Evolutionary conservation across 257 asterid species (phyloP).

Genomic region (Solanum piurae): DNA sequence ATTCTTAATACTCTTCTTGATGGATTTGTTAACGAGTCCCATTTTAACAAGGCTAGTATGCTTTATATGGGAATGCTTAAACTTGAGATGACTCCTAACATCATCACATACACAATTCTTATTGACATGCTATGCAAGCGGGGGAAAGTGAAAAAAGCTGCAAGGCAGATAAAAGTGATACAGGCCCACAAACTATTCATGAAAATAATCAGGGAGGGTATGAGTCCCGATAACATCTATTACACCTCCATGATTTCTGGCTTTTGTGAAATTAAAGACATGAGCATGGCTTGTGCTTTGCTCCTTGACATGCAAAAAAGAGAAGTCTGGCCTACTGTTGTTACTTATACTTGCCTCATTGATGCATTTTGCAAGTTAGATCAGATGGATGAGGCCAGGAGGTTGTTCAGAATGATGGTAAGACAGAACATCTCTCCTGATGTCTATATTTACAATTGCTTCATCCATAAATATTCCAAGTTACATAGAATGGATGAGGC

Average conservation of each 20-base stretch:
- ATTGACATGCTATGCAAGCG: constrained; percentile 21
- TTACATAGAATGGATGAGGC: constrained; percentile 27
- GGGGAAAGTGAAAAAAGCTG: constrained; percentile 26
- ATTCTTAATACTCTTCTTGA: constrained; percentile 35
- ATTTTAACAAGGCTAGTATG: constrained; percentile 25
- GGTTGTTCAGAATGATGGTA: constrained; percentile 29
- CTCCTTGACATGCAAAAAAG: constrained; percentile 32
- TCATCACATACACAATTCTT: constrained; percentile 29
- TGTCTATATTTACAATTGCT: constrained; percentile 24
- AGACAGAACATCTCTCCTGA: constrained; percentile 24
- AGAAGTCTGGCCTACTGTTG: constrained; percentile 36
- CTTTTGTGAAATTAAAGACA: constrained; percentile 27
- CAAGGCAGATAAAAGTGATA: constrained; percentile 13
- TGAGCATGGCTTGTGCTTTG: constrained; percentile 27
- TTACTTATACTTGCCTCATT: constrained; percentile 54
- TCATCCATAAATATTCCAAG: constrained; percentile 28
- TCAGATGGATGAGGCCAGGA: constrained; percentile 17
- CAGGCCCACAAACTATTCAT: constrained; percentile 34
- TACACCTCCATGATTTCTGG: constrained; percentile 47
- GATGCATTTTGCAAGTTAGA: constrained; percentile 29
- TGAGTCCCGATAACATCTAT: constrained; percentile 22
- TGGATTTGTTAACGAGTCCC: constrained; percentile 41
- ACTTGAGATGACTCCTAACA: constrained; percentile 37
- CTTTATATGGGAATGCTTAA: constrained; percentile 36
- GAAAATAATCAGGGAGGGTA: constrained; percentile 24